phyloP scores from a whole-genome alignment of 345 rosid genomes.

The Syzygium aromaticum region DNA sequence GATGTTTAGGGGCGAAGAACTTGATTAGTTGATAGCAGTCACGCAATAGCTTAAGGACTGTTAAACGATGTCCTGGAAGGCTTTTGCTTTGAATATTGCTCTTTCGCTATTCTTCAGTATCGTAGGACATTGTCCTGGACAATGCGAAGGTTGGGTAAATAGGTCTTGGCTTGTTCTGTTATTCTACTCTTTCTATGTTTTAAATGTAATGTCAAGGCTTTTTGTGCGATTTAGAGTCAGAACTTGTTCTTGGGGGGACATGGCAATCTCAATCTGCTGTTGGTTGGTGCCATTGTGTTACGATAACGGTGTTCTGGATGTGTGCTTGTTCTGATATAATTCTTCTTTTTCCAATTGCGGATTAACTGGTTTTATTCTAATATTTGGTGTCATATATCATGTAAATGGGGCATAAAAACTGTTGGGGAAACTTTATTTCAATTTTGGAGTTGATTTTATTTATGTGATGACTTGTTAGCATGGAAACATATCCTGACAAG shows the following conservation, averaged over 20 bases:
- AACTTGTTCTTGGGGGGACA: background rate
- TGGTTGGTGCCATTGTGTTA: background rate
- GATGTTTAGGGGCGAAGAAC: background rate
- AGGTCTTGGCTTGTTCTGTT: background rate
- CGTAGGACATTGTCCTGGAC: background rate
- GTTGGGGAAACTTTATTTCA: background rate
- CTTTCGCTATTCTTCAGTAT: background rate
- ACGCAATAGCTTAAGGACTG: background rate
- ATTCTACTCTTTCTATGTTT: background rate
- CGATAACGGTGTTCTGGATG: background rate
- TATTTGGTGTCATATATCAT: background rate
- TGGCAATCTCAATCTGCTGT: background rate
- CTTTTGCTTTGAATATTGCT: background rate
- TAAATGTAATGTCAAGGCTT: background rate
- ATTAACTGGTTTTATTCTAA: background rate
- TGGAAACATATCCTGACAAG: background rate
- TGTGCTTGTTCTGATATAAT: background rate
- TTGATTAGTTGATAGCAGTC: background rate
- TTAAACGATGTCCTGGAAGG: background rate
- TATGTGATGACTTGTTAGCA: background rate
- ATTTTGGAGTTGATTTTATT: background rate
- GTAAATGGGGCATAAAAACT: background rate
- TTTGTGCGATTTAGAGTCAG: background rate
- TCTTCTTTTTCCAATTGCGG: background rate
- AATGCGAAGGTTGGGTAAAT: background rate